A percentile compares a stretch with the other conserved stretches of the same genome.
Evolutionary conservation across 2,329 filamentous ascomycete species (phyloP).

Genomic region (Zalaria obscura): DNA sequence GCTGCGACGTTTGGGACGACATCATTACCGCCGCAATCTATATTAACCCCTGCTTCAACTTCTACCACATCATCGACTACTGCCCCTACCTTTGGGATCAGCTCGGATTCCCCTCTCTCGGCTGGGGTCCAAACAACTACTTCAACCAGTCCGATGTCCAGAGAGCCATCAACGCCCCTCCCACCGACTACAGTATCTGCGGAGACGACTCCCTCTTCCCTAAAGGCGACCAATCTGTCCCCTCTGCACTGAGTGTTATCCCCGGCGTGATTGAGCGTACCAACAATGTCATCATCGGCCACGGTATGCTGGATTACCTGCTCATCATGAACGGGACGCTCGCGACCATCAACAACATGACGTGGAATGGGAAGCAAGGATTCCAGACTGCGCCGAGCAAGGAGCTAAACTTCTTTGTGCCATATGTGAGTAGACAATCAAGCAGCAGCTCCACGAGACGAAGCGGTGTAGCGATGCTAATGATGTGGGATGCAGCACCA

Average conservation of each 20-base stretch:
- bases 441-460: too few relatives aligned
- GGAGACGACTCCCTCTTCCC: constrained; percentile 11
- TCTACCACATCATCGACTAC: constrained; percentile 16
- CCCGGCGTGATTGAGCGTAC: constrained; percentile 17
- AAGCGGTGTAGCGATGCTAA: too few relatives aligned
- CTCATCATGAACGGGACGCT: constrained; percentile 16
- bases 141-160: constrained; percentile 25
- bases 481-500: neutral
- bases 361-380: constrained; percentile 16
- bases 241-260: constrained; percentile 10
- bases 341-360: constrained; percentile 15
- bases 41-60: constrained; percentile 19
- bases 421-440: constrained; percentile 5
- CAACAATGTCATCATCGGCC: constrained; percentile 18
- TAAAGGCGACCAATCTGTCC: constrained; percentile 7
- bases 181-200: constrained; percentile 15
- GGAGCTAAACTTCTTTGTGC: constrained; percentile 11
- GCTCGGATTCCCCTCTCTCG: constrained; percentile 10
- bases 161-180: constrained; percentile 21
- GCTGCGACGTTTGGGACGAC: constrained; percentile 18
- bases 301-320: constrained; percentile 13
- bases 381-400: constrained; percentile 11
- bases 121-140: constrained; percentile 12
- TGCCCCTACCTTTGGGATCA: constrained; percentile 14
- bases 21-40: constrained; percentile 15